Base-by-base conservation (phyloP, 495 filamentous ascomycete species). In the Tuber magnatum region DNA sequence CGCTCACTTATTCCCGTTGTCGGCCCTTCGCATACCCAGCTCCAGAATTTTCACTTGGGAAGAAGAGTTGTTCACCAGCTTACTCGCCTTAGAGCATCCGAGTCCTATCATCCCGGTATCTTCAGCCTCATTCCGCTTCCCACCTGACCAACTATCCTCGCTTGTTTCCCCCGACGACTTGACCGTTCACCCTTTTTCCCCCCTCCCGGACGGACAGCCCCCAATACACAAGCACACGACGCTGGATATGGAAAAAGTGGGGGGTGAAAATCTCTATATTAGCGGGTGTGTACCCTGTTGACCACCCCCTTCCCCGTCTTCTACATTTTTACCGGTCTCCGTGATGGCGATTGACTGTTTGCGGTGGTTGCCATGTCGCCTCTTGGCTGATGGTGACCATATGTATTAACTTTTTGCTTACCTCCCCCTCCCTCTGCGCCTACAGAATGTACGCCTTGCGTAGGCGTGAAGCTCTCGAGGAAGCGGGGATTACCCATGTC, bases 401-500 rank as follows among this genome's bases (percentile, higher is more conserved):
- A 42, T 70, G 39, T 70, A 70, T 69, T 61, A 74, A 72, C 73
- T 41, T 71, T 61, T 79, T 70, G 65, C 77, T 74, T 73, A 70
- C 71, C 71, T 75, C 70, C 32, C 28, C 56, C 56, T 24, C 16
- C 56, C 56, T 65, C 28, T 28, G 43, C 51, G 48, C 40, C 77
- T 28, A 70, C 68, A 97, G 94, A 56, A 87, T 97, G 71, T 92
- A 94, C 84, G 88, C 91, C 32, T 84, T 97, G 76, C 89, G 89
- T 51, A 89, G 91, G 51, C 88, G 89, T 76, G 84, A 89, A 4
- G 87, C 90, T 24, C 85, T 99, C 43, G 84, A 87, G 71, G 86
- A 90, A 75, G 87, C 89, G 76, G 91, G 91, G 69, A 93, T 98
- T 83, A 97, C 93, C 3, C 94, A 97, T 84, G 86, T 98, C 48